A percentile compares a stretch with the other conserved stretches of the same genome.
Conservation (phyloP, 192 early-diverging fungal species). For the Podila epigama region DNA sequence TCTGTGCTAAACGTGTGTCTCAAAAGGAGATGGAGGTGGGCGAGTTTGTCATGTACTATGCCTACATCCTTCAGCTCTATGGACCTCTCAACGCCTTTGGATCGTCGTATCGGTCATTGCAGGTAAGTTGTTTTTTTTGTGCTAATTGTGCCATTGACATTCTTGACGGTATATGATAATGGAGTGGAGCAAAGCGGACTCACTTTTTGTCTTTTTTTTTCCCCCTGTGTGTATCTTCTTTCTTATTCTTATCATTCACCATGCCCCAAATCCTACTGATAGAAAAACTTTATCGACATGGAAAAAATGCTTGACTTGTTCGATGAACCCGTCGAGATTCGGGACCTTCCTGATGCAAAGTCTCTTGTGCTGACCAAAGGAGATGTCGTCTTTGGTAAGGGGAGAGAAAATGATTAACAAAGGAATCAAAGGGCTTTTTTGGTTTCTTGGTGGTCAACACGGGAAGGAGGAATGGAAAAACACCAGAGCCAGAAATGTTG, state of each 20-base stretch:
- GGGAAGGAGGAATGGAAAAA: too few species aligned
- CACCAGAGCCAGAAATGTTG: too few species aligned
- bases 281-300: slow-evolving; percentile 80
- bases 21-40: slow-evolving; percentile 87
- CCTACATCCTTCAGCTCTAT: slow-evolving; percentile 94
- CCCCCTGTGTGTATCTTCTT: too few species aligned
- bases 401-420: background rate
- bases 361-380: slow-evolving; percentile 65
- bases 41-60: slow-evolving; percentile 96
- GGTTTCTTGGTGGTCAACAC: too few species aligned
- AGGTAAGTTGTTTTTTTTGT: slow-evolving; percentile 57
- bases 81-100: slow-evolving; percentile 97
- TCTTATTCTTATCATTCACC: too few species aligned
- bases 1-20: slow-evolving; percentile 78
- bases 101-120: slow-evolving; percentile 94
- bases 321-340: slow-evolving; percentile 66
- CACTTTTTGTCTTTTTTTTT: background rate
- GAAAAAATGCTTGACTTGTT: slow-evolving; percentile 56
- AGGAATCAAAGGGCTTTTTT: too few species aligned
- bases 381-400: slow-evolving; percentile 74
- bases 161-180: slow-evolving; percentile 65
- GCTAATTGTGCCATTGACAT: background rate
- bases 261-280: too few species aligned
- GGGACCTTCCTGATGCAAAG: slow-evolving; percentile 58
- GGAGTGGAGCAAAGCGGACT: slow-evolving; percentile 15